Evolutionary conservation across 768 basidiomycete genomes (phyloP), one percentile per base, ranked within the genome.

Genomic region (Mycena rebaudengoi): DNA sequence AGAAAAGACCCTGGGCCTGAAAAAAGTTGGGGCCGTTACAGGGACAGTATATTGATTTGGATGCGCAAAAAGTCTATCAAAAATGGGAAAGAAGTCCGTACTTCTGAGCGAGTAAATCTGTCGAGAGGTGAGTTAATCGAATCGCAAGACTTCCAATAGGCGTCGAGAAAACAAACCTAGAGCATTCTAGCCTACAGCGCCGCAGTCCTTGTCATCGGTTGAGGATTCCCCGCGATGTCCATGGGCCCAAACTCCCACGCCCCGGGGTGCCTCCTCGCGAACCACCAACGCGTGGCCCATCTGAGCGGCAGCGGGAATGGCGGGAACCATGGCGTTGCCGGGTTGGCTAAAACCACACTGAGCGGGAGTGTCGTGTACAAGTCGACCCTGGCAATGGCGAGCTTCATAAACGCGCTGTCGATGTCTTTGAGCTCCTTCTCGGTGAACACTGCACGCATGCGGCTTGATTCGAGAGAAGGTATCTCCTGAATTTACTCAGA

Each of bases 401-500:
- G 29, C 23, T 63, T 63, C 62, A 63, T 50, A 25, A 63, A 63
- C 2, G 29, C 62, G 32, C 14, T 13, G 41, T 66, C 59, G 20
- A 66, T 48, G 11, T 66, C 65, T 5, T 45, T 43, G 6, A 66
- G 35, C 16, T 66, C 60, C 26, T 61, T 23, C 49, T 66, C 65
- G 2, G 65, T 61, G n/a, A 66, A 61, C 2, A 23, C 64, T 0
- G 25, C 52, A 8, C 64, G 54, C 64, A 65, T 60, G 3, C 46
- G 46, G 40, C 45, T 43, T 2, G 64, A 60, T 5, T 57, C 64
- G 29, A 65, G 64, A 7, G 23, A 23, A 10, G 43, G 53, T 18
- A 65, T 60, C 39, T 61, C 64, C 64, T 65, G 40, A 14, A 35
- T n/a, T n/a, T n/a, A n/a, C n/a, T n/a, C n/a, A n/a, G n/a, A n/a